Evolutionary conservation across 2,329 filamentous ascomycete species (phyloP), one percentile per base, ranked within the genome.

Genomic region (Karstenula rhodostoma): DNA sequence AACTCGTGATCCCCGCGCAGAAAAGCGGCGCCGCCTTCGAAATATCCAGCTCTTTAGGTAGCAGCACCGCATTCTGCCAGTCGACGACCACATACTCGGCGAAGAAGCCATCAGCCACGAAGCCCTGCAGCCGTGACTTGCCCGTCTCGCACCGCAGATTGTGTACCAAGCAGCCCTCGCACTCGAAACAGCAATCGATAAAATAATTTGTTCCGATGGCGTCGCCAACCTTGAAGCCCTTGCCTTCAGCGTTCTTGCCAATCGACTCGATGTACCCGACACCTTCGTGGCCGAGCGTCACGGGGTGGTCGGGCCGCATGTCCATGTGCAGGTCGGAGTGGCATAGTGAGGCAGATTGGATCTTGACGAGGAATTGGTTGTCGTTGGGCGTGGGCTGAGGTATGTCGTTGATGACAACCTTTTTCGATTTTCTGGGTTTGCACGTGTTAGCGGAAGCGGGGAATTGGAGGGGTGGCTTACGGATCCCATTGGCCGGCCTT

Each of bases 1-100:
- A 72, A 8, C 73, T 77, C 0, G 83, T 85, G 52, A 84, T 79
- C 1, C 83, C 83, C 1, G 83, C 83, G 63, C 83, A 85, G 65
- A 85, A 83, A 5, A 85, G 64, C 17, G 82, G 79, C 35, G 81
- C 75, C 4, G 76, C 71, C 17, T 63, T 72, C 47, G 72, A 72
- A 48, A 80, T 69, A 46, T 79, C 74, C 55, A 77, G 61, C 10
- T 52, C 62, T 37, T 78, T 67, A 22, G 81, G 79, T 2, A 83
- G 70, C 46, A 77, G 71, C 6, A 81, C 73, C 0, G 79, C 79
- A 67, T 81, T 82, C 64, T 79, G 79, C 67, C 78, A 80, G 62
- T 83, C 81, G 7, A 82, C 78, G 0, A 81, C 68, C 1, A 78
- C 78, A 65, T 84, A 84, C 67, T 84, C 81, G 22, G 78, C 75